phyloP scores from a whole-genome alignment of 257 asterid species.

The Perilla frutescens region DNA sequence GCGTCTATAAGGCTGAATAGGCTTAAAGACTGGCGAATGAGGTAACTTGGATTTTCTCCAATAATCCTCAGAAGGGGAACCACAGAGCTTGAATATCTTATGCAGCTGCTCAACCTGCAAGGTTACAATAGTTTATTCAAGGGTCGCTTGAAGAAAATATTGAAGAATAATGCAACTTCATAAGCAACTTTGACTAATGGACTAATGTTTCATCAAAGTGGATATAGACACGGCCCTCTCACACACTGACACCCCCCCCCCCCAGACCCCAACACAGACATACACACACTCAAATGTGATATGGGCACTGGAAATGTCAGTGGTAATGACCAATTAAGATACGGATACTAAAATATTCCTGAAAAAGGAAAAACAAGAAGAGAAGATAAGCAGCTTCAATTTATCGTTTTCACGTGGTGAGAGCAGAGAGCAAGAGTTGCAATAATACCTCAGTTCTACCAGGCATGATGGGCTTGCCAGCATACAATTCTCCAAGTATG shows the following conservation, averaged over 20 bases:
- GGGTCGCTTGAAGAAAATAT: neutral
- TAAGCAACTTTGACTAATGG: neutral
- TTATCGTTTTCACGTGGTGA: neutral
- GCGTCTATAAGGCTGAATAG: slow-evolving; percentile 69
- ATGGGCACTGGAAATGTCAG: no score
- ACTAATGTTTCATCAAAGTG: neutral
- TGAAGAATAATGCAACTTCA: neutral
- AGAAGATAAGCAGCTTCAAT: no score
- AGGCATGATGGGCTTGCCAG: slow-evolving; percentile 92
- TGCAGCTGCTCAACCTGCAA: slow-evolving; percentile 90
- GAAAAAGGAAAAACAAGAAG: no score
- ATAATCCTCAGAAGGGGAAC: slow-evolving; percentile 90
- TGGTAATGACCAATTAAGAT: no score
- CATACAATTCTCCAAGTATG: slow-evolving; percentile 83
- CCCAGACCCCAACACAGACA: no score
- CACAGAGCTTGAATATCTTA: slow-evolving; percentile 89
- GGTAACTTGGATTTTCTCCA: slow-evolving; percentile 77
- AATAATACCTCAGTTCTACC: slow-evolving; percentile 90
- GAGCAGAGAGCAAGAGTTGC: neutral
- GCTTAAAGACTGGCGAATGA: slow-evolving; percentile 72
- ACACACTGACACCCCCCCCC: no score
- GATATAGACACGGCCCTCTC: no score
- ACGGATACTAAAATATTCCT: no score
- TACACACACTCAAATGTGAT: no score
- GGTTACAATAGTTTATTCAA: slow-evolving; percentile 16